Evolutionary conservation across 2,329 filamentous ascomycete species (phyloP), one percentile per base, ranked within the genome.

Genomic region (Coniella vitis): DNA sequence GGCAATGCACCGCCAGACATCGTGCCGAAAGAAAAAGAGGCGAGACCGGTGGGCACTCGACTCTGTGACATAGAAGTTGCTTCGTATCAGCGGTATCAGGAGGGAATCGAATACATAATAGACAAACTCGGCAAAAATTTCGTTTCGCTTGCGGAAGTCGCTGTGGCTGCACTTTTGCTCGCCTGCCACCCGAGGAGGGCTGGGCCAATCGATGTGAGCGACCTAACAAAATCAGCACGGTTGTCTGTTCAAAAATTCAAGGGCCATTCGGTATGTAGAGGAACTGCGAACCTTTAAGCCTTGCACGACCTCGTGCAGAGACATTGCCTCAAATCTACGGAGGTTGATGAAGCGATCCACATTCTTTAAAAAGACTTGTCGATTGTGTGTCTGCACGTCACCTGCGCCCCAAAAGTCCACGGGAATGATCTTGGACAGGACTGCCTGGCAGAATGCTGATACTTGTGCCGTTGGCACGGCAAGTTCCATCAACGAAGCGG

Each of bases 61-160:
- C 64, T 98, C 93, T 0, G 93, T 98, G 34, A 96, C 87, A 61
- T 97, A 91, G 60, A 98, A 98, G 60, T 93, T 90, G 54, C 80
- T 83, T 31, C 87, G 81, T 41, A 97, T 78, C 7, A 98, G 74
- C 9, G 93, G 91, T 58, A 97, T 86, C 48, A 98, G 62, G 19
- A 96, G 74, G 0, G 90, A 96, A 65, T 98, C 93, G 59, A 98
- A 93, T 4, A 95, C 56, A 63, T 90, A 98, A 68, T 96, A 97
- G 7, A 97, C 60, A 50, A 97, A 83, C 63, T 98, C 93, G 46
- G 82, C 68, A 42, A 96, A 79, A 0, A 97, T 74, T 60, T 96
- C 87, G 21, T 70, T 72, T 10, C 90, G 83, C 65, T 96, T 97
- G 7, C 70, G 68, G 25, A 78, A 71, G 60, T 97, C 91, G 0